phyloP scores from a whole-genome alignment of 1,284 basidiomycete genomes.

The Caloboletus inedulis region DNA sequence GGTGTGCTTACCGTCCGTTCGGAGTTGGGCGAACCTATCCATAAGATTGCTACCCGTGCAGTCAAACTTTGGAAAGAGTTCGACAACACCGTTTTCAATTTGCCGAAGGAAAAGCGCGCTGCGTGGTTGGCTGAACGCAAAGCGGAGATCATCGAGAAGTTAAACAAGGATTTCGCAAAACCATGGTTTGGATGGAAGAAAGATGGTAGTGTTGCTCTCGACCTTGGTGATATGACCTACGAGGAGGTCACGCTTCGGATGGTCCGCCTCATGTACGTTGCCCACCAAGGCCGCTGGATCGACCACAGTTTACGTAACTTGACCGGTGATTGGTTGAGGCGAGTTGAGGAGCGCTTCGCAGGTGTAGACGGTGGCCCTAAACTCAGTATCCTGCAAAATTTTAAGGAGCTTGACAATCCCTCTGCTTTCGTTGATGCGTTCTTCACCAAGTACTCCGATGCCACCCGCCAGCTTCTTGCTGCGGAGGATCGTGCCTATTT shows the following conservation, averaged over 20 bases:
- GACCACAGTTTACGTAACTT: slow-evolving; percentile 93
- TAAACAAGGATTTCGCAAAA: slow-evolving; percentile 96
- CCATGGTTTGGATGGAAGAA: slow-evolving; percentile 97
- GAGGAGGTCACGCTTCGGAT: slow-evolving; percentile 93
- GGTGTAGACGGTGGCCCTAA: slow-evolving; percentile 82
- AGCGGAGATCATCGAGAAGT: slow-evolving; percentile 86
- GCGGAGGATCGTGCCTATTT: slow-evolving; percentile 95
- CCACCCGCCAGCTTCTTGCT: slow-evolving; percentile 85
- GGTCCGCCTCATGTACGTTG: slow-evolving; percentile 90
- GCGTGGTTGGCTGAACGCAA: slow-evolving; percentile 87
- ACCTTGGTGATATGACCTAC: slow-evolving; percentile 97
- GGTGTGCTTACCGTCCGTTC: slow-evolving; percentile 96
- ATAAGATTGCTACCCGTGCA: slow-evolving; percentile 96
- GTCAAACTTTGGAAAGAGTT: slow-evolving; percentile 99
- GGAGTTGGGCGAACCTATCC: slow-evolving; percentile 97
- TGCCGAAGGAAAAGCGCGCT: slow-evolving; percentile 91
- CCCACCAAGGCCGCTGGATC: slow-evolving; percentile 91
- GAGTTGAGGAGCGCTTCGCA: slow-evolving; percentile 97
- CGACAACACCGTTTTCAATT: slow-evolving; percentile 92
- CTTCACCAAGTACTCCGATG: slow-evolving; percentile 82
- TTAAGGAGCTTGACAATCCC: slow-evolving; percentile 81
- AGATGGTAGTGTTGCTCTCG: slow-evolving; percentile 78
- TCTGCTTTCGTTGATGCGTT: slow-evolving; percentile 76
- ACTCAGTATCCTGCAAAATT: slow-evolving; percentile 89
- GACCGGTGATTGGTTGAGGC: slow-evolving; percentile 94